Evolutionary conservation across 2,329 filamentous ascomycete species (phyloP).

Genomic region (Phaeosphaeriaceae sp.): DNA sequence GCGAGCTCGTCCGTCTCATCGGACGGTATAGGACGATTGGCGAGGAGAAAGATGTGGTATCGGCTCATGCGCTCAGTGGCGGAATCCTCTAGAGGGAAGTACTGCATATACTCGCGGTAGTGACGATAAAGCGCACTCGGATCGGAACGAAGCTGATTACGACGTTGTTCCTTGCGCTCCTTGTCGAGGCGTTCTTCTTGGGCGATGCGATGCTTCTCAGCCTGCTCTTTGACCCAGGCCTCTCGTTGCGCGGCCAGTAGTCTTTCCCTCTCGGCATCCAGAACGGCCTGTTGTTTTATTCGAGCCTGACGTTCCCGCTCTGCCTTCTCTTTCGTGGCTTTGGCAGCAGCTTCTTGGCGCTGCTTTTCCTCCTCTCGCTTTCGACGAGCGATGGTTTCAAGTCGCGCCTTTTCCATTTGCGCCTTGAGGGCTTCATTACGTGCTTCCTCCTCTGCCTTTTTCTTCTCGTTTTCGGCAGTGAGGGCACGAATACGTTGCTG

Average conservation of each 20-base stretch:
- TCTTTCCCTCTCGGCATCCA: neutral
- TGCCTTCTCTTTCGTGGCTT: neutral
- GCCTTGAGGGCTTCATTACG: neutral
- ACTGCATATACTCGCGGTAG: slow-evolving; percentile 10
- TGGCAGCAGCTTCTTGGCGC: neutral
- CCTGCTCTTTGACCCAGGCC: neutral
- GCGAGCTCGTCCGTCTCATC: slow-evolving; percentile 12
- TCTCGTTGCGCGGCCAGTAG: neutral
- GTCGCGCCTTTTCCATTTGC: neutral
- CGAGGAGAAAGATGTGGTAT: slow-evolving; percentile 11
- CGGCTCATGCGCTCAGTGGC: slow-evolving; percentile 2
- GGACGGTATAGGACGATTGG: slow-evolving; percentile 13
- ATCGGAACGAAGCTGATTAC: slow-evolving; percentile 10
- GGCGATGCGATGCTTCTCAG: neutral
- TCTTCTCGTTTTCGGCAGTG: neutral
- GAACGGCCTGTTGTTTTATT: neutral
- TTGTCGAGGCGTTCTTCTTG: neutral
- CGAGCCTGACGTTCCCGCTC: neutral
- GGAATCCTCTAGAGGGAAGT: slow-evolving; percentile 1
- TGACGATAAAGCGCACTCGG: slow-evolving; percentile 11
- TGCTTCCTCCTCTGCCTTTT: neutral
- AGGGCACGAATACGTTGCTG: neutral
- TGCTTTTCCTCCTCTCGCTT: neutral
- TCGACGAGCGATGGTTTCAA: neutral
- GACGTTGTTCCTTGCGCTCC: slow-evolving; percentile 4